Evolutionary conservation across 768 basidiomycete genomes (phyloP), one percentile per base, ranked within the genome.

Genomic region (Auriscalpium microsporum): DNA sequence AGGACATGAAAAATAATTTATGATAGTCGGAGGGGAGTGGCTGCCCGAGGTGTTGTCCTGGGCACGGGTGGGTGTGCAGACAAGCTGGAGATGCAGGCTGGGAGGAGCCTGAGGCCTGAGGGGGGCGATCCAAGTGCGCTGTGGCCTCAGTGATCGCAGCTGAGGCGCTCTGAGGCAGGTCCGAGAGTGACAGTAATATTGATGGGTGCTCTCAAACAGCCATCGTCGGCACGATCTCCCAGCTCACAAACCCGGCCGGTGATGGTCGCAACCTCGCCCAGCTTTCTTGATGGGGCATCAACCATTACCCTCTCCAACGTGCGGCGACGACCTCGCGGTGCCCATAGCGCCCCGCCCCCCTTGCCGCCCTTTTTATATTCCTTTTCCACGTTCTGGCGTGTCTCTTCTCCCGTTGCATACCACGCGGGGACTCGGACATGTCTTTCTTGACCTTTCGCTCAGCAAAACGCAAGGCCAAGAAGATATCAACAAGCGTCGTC

Each of bases 391-490:
- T 28, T 19, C 21, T 42, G 49, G 36, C 55, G 28, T 47, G 34
- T 54, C 34, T 46, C 35, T 42, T 21, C 35, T 51, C 50, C 38
- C 19, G 13, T 46, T 54, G 48, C 40, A 35, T 51, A 37, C 47
- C 21, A 17, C 17, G 10, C 37, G 13, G 16, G 48, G 57, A 44
- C 48, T 45, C 38, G 28, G 52, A 54, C 19, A 52, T 60, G 52
- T 49, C 55, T 16, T 60, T 60, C 28, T 54, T 56, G 49, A 36
- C 19, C 17, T 55, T 62, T 35, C 56, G 61, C n/a, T 40, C 60
- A 2, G 59, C 57, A 9, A 60, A 45, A 53, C 58, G 58, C 44
- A 60, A 57, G 42, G 56, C 58, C 33, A 62, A 62, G 61, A 57
- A 57, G 53, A 50, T 49, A 4, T 45, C 50, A 19, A 45, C 38